Percentiles rank a stretch among this genome's conserved stretches.
These are phyloP conservation scores for Uronychia setigera DNA, from an alignment of 73 alveolate species.

Conservation along the genomic window DNA sequence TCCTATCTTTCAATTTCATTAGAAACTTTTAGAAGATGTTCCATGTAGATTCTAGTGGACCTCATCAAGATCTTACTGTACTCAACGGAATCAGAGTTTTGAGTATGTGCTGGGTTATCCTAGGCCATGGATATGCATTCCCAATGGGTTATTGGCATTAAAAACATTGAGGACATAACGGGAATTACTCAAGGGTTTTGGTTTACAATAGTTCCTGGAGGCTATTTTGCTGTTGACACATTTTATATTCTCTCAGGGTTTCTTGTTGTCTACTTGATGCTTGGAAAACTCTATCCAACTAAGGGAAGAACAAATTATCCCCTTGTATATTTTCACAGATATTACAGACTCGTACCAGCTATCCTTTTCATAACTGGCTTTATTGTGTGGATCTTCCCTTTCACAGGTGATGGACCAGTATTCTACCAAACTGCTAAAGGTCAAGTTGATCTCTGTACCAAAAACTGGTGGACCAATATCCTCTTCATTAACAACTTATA, in stretches of 20 bases:
- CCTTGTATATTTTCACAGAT: slow-evolving; percentile 38
- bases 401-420: slow-evolving; percentile 38
- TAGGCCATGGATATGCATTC: too few species aligned
- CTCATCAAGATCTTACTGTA: too few species aligned
- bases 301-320: slow-evolving; percentile 1
- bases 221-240: slow-evolving; percentile 34
- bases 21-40: slow-evolving; percentile 20
- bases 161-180: neutral
- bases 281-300: slow-evolving; percentile 33
- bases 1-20: neutral
- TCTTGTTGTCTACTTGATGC: slow-evolving; percentile 10
- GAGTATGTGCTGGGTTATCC: too few species aligned
- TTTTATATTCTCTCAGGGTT: slow-evolving; percentile 43
- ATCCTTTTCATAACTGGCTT: slow-evolving; percentile 33
- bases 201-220: slow-evolving; percentile 24
- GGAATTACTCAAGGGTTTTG: neutral
- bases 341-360: slow-evolving; percentile 38
- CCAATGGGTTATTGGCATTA: neutral
- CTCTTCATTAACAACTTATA: slow-evolving; percentile 39
- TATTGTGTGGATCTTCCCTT: slow-evolving; percentile 42
- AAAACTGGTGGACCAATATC: slow-evolving; percentile 37
- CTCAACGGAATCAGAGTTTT: too few species aligned
- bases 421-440: neutral
- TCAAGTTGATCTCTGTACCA: neutral
- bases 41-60: too few species aligned